A percentile compares a stretch with the other conserved stretches of the same genome.
phyloP scores from a whole-genome alignment of 116 monocot genomes.

The Iris pallida region DNA sequence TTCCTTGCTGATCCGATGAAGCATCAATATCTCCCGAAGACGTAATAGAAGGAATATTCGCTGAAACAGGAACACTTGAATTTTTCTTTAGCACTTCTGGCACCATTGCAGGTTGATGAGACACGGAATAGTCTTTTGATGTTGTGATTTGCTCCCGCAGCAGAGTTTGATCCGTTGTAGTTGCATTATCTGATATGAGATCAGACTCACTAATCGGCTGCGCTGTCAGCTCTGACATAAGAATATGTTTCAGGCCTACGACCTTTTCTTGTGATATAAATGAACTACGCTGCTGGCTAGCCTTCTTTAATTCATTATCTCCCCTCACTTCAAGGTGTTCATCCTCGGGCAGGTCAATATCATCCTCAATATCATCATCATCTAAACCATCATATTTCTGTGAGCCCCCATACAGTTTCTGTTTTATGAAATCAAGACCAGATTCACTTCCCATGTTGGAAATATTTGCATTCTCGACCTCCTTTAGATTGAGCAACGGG shows the following conservation, averaged over 20 bases:
- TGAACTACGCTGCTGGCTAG: not conserved
- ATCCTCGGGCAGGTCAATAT: too few species aligned
- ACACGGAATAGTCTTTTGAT: not conserved
- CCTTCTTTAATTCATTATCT: slow-evolving; percentile 15
- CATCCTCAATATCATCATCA: slow-evolving; percentile 23
- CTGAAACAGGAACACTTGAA: not conserved
- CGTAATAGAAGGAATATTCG: too few species aligned
- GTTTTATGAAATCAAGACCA: too few species aligned
- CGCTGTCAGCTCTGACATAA: not conserved
- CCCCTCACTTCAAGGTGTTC: slow-evolving; percentile 20
- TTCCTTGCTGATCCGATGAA: not conserved
- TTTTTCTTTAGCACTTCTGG: too few species aligned
- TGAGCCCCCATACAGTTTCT: not conserved
- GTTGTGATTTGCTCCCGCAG: not conserved
- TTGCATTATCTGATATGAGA: not conserved
- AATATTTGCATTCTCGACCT: not conserved
- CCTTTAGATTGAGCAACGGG: not conserved
- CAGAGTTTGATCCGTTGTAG: not conserved
- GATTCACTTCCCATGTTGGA: not conserved
- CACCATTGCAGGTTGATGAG: not conserved
- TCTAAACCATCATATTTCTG: slow-evolving; percentile 5
- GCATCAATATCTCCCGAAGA: not conserved
- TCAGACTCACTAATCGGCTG: slow-evolving; percentile 11
- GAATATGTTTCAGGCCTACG: too few species aligned
- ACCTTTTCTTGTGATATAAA: too few species aligned